A percentile compares a stretch with the other conserved stretches of the same genome.
Evolutionary conservation across 169 alveolate genomes (phyloP).

Genomic region (Eimeria tenella): DNA sequence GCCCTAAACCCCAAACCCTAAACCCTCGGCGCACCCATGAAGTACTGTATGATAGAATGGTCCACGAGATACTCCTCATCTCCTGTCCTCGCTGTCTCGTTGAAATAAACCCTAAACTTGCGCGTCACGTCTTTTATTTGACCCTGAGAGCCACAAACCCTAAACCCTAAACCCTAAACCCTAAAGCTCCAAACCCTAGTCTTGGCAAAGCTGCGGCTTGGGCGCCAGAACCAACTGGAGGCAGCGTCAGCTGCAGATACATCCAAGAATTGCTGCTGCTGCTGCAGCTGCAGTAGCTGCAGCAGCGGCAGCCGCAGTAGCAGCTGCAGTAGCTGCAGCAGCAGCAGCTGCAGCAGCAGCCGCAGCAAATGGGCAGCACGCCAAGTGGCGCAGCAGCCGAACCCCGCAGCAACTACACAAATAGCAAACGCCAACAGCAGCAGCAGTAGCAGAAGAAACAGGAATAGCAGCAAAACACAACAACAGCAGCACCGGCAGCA

Average conservation of each 20-base stretch:
- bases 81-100: constrained; percentile 80
- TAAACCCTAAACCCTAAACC: background rate
- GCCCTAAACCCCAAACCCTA: constrained; percentile 38
- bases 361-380: background rate
- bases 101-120: constrained; percentile 39
- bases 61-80: constrained; percentile 91
- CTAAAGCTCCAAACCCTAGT: no score
- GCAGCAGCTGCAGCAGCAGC: no score
- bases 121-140: constrained; percentile 82
- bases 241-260: no score
- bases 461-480: background rate
- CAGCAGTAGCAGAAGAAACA: background rate
- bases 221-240: no score
- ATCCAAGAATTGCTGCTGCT: no score
- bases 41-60: constrained; percentile 93
- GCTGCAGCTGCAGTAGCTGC: no score
- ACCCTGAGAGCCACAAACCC: constrained; percentile 49
- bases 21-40: constrained; percentile 81
- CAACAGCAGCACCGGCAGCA: no score
- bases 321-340: no score
- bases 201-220: background rate
- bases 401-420: background rate
- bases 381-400: background rate
- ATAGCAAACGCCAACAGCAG: background rate
- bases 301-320: no score